These are phyloP conservation scores for Blastobotrys terrestris DNA, from an alignment of 805 yeast genomes.

Conservation along the genomic window DNA sequence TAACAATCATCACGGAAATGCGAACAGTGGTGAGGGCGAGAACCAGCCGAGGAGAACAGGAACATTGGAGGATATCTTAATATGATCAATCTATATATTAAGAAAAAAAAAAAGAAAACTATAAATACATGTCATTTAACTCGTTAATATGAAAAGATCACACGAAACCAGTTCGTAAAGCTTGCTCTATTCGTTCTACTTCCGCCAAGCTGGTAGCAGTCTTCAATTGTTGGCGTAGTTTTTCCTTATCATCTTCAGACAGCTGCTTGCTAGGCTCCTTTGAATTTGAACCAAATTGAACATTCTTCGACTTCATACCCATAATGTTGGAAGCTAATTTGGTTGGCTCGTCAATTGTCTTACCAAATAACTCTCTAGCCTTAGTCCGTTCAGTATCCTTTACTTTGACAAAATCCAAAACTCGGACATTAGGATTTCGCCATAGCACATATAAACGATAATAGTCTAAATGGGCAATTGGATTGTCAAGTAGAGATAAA, in stretches of 20 bases:
- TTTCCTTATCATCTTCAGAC: conserved; percentile 46
- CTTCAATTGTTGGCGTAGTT: conserved; percentile 48
- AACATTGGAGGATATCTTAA: not conserved
- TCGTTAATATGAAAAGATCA: conserved; percentile 6
- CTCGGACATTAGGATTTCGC: conserved; percentile 54
- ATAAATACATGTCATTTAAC: not conserved
- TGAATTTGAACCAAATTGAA: conserved; percentile 14
- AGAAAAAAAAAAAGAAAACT: too few species aligned
- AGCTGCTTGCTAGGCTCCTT: conserved; percentile 40
- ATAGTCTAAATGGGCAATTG: conserved; percentile 37
- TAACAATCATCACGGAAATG: not conserved
- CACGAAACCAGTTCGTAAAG: conserved; percentile 39
- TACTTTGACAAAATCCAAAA: conserved; percentile 65
- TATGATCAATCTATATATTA: not conserved
- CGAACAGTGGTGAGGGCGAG: not conserved
- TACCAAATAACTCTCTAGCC: conserved; percentile 42
- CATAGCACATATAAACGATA: conserved; percentile 59
- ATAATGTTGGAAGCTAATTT: conserved; percentile 30
- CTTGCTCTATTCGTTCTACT: conserved; percentile 60
- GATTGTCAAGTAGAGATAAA: conserved; percentile 54
- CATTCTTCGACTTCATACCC: conserved; percentile 8
- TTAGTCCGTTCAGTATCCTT: conserved; percentile 45
- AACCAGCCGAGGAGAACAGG: not conserved
- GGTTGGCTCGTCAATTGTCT: conserved; percentile 24
- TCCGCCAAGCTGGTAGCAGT: conserved; percentile 68